Conservation (phyloP, 2,329 filamentous ascomycete species). For the Cercospora sp. region DNA sequence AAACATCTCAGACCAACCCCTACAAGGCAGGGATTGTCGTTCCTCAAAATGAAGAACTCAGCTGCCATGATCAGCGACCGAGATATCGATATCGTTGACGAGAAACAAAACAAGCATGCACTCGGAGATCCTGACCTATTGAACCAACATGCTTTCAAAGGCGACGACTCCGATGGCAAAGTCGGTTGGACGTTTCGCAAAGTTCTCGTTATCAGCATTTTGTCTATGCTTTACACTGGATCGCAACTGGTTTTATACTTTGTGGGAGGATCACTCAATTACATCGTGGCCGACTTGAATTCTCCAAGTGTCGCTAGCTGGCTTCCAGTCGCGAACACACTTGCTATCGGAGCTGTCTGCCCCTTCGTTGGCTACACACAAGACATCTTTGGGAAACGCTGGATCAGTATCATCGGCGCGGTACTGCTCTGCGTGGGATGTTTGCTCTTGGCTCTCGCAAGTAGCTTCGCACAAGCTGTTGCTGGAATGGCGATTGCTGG, state of each 20-base stretch:
- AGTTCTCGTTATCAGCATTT: background rate
- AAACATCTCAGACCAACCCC: background rate
- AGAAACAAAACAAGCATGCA: background rate
- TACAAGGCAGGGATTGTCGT: background rate
- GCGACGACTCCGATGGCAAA: background rate
- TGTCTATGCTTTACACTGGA: background rate
- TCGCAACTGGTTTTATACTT: background rate
- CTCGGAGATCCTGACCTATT: background rate
- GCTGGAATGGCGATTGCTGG: background rate
- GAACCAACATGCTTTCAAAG: background rate
- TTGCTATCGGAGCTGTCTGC: background rate
- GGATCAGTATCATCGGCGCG: background rate
- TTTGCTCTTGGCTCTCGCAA: background rate
- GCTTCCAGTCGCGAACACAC: background rate
- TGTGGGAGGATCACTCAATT: background rate
- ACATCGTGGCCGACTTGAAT: background rate
- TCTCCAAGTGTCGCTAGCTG: background rate
- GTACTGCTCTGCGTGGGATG: background rate
- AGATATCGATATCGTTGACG: background rate
- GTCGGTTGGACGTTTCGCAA: background rate
- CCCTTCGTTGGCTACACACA: background rate
- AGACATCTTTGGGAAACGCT: background rate
- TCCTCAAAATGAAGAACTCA: background rate
- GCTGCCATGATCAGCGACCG: background rate
- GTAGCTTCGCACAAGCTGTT: background rate